Evolutionary conservation across 805 yeast species (phyloP), one percentile per base, ranked within the genome.

Genomic region (Ogataea trehaloabstinens): DNA sequence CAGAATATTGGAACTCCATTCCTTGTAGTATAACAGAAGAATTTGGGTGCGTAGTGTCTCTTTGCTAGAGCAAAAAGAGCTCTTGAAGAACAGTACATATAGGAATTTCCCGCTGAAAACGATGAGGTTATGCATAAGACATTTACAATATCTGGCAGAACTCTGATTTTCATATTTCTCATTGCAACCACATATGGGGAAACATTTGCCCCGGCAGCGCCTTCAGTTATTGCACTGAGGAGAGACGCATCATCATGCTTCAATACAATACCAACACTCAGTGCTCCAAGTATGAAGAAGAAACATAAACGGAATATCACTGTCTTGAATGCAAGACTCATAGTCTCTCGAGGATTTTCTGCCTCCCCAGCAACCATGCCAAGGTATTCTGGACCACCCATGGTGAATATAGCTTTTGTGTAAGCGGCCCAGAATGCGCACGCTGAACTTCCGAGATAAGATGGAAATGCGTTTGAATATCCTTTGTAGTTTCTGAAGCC

Each of bases 291-390:
- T 40, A 68, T 50, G 46, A 63, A 69, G 48, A 69, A 67, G 12
- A 67, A 52, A n/a, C 63, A 63, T 52, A 73, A 58, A 40, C 95
- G 71, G 53, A 71, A 70, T 43, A 85, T 79, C 13, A 86, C 87
- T 40, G 82, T 83, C 47, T 78, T 81, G 66, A 81, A 85, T 0
- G 95, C 95, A 24, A 71, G 71, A n/a, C 93, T 89, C 56, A 87
- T 65, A 5, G 78, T 79, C 38, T 74, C 74, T 37, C 91, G 72
- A 25, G 63, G 61, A 25, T 59, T 58, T 24, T 48, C 53, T 7
- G 95, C 95, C 58, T 87, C 95, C 32, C 95, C 88, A 3, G 95
- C 93, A 24, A 86, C 78, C 85, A 85, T 81, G 2, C 91, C 74
- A 24, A 87, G 76, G 51, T 85, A 84, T 60, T 87, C 96, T 2